Evolutionary conservation across 2,329 filamentous ascomycete genomes (phyloP).

Genomic region (Colletotrichum camelliae): DNA sequence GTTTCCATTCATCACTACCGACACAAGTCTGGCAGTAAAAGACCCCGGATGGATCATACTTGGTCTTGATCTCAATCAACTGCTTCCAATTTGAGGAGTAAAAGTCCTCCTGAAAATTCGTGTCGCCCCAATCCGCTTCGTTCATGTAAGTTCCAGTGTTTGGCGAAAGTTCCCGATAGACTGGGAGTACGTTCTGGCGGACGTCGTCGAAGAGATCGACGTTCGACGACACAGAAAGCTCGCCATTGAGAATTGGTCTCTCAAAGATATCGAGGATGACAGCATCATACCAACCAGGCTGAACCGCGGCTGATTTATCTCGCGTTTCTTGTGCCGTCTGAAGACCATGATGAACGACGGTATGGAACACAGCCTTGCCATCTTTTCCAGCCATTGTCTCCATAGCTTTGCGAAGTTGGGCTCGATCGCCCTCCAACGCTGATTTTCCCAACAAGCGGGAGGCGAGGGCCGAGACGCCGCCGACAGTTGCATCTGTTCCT

Average conservation of each 20-base stretch:
- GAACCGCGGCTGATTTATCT: background rate
- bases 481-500: background rate
- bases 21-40: constrained; percentile 51
- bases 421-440: background rate
- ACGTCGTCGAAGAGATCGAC: background rate
- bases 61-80: constrained; percentile 51
- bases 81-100: constrained; percentile 40
- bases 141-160: constrained; percentile 51
- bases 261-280: constrained; percentile 44
- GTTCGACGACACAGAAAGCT: background rate
- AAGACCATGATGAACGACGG: constrained; percentile 3
- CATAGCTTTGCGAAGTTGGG: background rate
- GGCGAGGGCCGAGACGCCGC: background rate
- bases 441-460: background rate
- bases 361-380: background rate
- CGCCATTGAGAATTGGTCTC: constrained; percentile 36
- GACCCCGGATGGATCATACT: constrained; percentile 50
- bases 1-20: constrained; percentile 53
- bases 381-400: background rate
- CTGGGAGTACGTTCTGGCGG: background rate
- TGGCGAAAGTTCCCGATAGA: background rate
- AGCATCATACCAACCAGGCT: background rate
- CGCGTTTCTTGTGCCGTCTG: background rate
- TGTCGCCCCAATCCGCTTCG: constrained; percentile 44
- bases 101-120: constrained; percentile 34